Percentiles rank a stretch among this genome's conserved stretches.
Evolutionary conservation across 73 alveolate species (phyloP).

Genomic region (Halteria grandinella): DNA sequence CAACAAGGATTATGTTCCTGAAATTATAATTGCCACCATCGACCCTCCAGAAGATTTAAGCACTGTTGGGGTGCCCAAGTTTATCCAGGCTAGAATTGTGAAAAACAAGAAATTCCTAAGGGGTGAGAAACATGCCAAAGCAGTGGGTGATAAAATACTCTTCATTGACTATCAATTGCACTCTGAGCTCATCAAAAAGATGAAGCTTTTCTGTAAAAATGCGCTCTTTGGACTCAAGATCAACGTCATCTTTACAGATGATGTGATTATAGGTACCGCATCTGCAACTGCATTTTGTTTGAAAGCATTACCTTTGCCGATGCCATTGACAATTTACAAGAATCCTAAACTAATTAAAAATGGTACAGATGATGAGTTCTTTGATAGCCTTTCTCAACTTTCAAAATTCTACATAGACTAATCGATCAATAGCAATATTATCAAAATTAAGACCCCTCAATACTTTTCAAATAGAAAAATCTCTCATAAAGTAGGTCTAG

Average conservation of each 20-base stretch:
- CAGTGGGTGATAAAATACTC: conserved; percentile 45
- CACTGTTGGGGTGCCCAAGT: conserved; percentile 36
- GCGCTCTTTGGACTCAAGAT: conserved; percentile 42
- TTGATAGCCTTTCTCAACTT: conserved; percentile 16
- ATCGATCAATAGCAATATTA: not conserved
- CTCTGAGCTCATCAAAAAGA: conserved; percentile 41
- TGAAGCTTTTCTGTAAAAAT: conserved; percentile 42
- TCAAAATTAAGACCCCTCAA: conserved; percentile 24
- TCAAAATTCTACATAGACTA: conserved; percentile 16
- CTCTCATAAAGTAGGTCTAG: too few species aligned
- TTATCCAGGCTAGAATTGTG: conserved; percentile 34
- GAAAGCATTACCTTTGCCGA: conserved; percentile 51
- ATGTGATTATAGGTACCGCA: conserved; percentile 45
- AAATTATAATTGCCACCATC: conserved; percentile 47
- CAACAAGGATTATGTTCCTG: conserved; percentile 52
- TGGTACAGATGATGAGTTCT: not conserved
- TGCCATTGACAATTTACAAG: too few species aligned
- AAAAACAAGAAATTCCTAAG: conserved; percentile 25
- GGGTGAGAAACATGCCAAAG: conserved; percentile 54
- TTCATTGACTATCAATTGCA: conserved; percentile 54
- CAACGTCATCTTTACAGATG: conserved; percentile 29
- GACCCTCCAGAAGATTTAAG: conserved; percentile 55
- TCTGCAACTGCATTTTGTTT: conserved; percentile 39
- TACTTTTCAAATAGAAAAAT: conserved; percentile 7
- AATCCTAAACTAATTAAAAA: not conserved